Conservation (phyloP, 768 basidiomycete species). For the Suillus alpinus region DNA sequence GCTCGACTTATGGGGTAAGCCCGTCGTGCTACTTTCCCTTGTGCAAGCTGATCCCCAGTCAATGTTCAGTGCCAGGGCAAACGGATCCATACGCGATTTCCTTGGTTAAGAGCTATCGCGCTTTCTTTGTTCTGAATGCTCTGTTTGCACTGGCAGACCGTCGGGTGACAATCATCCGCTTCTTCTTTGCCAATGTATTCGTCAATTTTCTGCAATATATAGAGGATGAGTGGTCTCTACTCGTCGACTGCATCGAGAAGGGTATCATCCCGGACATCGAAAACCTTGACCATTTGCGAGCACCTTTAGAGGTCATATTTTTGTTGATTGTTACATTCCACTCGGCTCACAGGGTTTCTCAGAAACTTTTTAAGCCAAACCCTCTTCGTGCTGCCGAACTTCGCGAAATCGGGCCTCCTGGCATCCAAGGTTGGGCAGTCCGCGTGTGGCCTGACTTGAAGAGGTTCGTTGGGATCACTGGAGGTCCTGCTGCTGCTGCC, state of each 20-base stretch:
- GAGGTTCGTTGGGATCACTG: conserved; percentile 1
- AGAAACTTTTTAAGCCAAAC: conserved; percentile 6
- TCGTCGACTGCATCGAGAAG: conserved; percentile 6
- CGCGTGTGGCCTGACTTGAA: conserved; percentile 7
- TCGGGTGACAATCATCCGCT: not conserved
- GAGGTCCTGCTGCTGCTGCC: conserved; percentile 4
- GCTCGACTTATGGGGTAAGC: not conserved
- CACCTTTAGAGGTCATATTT: conserved; percentile 4
- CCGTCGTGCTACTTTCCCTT: not conserved
- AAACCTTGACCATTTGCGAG: not conserved
- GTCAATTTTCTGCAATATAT: conserved; percentile 5
- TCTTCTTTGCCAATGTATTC: conserved; percentile 2
- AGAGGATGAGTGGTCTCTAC: conserved; percentile 7
- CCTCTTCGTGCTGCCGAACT: conserved; percentile 9
- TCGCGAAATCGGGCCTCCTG: not conserved
- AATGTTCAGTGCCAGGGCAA: conserved; percentile 11
- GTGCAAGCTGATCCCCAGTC: not conserved
- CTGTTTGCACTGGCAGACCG: conserved; percentile 8
- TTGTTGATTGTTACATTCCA: not conserved
- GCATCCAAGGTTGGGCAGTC: conserved; percentile 1
- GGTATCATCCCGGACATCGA: conserved; percentile 8
- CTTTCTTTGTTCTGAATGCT: conserved; percentile 10
- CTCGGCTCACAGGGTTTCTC: not conserved
- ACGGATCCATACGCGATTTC: conserved; percentile 21
- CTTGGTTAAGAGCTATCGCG: conserved; percentile 13